phyloP scores from a whole-genome alignment of 228 moss, liverwort and hornwort species.

The Sphagnum magellanicum region DNA sequence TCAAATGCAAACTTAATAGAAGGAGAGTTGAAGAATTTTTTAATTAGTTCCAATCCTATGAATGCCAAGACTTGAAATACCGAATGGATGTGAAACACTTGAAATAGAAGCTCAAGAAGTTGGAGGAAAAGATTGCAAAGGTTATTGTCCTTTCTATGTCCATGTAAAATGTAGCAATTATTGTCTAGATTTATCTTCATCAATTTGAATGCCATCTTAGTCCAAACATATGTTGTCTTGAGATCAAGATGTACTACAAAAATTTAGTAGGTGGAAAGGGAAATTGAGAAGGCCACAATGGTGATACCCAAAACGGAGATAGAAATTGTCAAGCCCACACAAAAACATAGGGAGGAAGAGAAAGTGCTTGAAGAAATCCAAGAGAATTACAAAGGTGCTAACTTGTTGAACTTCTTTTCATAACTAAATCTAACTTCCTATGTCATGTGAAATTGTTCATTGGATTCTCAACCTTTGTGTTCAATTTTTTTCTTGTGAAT shows the following conservation, averaged over 20 bases:
- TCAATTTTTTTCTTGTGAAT: too few relatives aligned
- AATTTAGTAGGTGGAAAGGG: constrained; percentile 68
- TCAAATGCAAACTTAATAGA: constrained; percentile 49
- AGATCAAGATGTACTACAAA: constrained; percentile 74
- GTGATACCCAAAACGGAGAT: constrained; percentile 74
- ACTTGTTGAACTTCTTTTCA: too few relatives aligned
- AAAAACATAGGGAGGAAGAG: constrained; percentile 74
- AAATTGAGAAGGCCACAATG: constrained; percentile 56
- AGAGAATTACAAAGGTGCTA: constrained; percentile 90
- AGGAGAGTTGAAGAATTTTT: constrained; percentile 70
- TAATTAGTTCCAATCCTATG: constrained; percentile 76
- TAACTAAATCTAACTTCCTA: too few relatives aligned
- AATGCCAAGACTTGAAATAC: constrained; percentile 92
- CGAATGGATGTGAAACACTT: constrained; percentile 95
- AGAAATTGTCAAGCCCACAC: constrained; percentile 49
- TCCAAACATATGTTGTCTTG: not conserved
- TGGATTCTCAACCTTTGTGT: too few relatives aligned
- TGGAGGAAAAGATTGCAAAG: constrained; percentile 86
- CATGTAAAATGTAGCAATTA: not conserved
- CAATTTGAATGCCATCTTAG: not conserved
- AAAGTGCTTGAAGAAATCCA: constrained; percentile 64
- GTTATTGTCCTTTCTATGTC: constrained; percentile 22
- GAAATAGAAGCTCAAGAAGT: constrained; percentile 82
- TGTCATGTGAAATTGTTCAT: too few relatives aligned
- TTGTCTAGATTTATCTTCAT: not conserved